Conservation (phyloP, 352 stramenopile genomes). For the Plasmopara muralis region DNA sequence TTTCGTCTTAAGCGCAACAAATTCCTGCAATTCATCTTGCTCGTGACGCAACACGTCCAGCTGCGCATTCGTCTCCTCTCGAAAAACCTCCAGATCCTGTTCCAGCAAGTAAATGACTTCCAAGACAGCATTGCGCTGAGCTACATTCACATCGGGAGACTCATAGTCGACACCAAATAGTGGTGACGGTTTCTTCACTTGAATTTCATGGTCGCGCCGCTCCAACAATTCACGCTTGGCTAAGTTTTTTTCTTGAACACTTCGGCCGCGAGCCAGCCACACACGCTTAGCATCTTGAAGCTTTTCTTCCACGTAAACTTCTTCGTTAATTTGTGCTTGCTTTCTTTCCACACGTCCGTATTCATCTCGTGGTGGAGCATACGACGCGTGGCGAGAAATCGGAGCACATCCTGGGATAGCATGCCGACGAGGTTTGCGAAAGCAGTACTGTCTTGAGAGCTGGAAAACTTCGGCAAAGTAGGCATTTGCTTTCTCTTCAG, state of each 20-base stretch:
- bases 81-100: conserved; percentile 51
- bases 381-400: conserved; percentile 4
- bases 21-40: conserved; percentile 61
- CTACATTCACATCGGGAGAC: conserved; percentile 54
- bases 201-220: conserved; percentile 31
- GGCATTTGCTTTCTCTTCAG: conserved; percentile 45
- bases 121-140: conserved; percentile 52
- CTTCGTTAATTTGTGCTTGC: conserved; percentile 35
- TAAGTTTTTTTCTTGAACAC: conserved; percentile 40
- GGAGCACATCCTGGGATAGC: conserved; percentile 14
- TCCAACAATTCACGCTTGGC: conserved; percentile 20
- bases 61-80: conserved; percentile 55
- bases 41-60: conserved; percentile 52
- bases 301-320: conserved; percentile 63
- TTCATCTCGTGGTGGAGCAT: conserved; percentile 14
- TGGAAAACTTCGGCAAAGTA: conserved; percentile 74
- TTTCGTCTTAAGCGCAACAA: conserved; percentile 69
- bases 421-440: conserved; percentile 61
- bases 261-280: conserved; percentile 37
- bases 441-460: conserved; percentile 67
- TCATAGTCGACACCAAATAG: conserved; percentile 64
- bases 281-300: conserved; percentile 39
- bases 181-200: conserved; percentile 26
- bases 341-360: conserved; percentile 17
- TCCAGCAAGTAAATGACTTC: conserved; percentile 38